Evolutionary conservation across 1,284 basidiomycete genomes (phyloP).

Genomic region (Neonothopanus nambi): DNA sequence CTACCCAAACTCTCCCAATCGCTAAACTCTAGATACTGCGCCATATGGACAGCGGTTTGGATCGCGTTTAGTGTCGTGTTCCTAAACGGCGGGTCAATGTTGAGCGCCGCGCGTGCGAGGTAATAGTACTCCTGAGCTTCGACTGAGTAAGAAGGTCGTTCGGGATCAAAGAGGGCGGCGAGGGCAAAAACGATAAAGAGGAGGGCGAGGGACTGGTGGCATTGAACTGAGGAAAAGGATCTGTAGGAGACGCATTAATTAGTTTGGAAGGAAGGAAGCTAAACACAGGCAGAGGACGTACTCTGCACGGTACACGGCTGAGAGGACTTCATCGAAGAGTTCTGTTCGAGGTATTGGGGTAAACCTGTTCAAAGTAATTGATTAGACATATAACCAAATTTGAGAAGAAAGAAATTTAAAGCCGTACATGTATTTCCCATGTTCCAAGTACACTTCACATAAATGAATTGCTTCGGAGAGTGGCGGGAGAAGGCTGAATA

Average conservation of each 20-base stretch:
- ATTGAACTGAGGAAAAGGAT: slow-evolving; percentile 32
- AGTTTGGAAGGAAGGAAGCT: not conserved
- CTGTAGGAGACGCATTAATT: slow-evolving; percentile 22
- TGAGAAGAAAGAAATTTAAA: slow-evolving; percentile 1
- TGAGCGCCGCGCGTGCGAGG: slow-evolving; percentile 51
- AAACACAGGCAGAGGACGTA: slow-evolving; percentile 1
- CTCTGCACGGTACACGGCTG: slow-evolving; percentile 15
- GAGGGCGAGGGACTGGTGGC: slow-evolving; percentile 49
- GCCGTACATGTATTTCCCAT: slow-evolving; percentile 49
- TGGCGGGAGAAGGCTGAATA: slow-evolving; percentile 46
- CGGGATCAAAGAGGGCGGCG: slow-evolving; percentile 49
- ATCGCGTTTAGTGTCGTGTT: slow-evolving; percentile 54
- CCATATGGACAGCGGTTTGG: slow-evolving; percentile 50
- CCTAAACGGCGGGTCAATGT: slow-evolving; percentile 42
- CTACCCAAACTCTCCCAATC: slow-evolving; percentile 49
- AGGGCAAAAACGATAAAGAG: slow-evolving; percentile 58
- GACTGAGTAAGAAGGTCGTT: slow-evolving; percentile 40
- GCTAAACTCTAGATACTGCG: slow-evolving; percentile 57
- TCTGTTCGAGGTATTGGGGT: slow-evolving; percentile 13
- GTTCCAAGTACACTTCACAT: slow-evolving; percentile 56
- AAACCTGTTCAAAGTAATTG: slow-evolving; percentile 4
- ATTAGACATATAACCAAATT: not conserved
- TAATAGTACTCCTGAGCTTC: slow-evolving; percentile 62
- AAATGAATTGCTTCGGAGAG: slow-evolving; percentile 54
- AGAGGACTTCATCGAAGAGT: slow-evolving; percentile 18